These are phyloP conservation scores for Sugiyamaella sp. DNA, from an alignment of 1,139 yeast genomes.

Conservation along the genomic window DNA sequence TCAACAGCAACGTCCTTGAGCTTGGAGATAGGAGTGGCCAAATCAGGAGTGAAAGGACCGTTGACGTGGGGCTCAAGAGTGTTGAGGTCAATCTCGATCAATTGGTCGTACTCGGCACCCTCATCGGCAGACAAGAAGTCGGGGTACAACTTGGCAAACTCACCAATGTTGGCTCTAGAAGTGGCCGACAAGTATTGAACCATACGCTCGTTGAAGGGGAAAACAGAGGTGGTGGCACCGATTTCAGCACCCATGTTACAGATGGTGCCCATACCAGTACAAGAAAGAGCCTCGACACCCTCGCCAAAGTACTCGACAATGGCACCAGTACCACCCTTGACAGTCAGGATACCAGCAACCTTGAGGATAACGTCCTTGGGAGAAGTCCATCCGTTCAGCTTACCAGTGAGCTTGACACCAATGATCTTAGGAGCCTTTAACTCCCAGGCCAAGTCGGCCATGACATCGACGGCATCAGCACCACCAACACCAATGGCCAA, in stretches of 20 bases:
- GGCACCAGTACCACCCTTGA: slow-evolving; percentile 98
- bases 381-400: slow-evolving; percentile 96
- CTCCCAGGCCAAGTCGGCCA: slow-evolving; percentile 97
- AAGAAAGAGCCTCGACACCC: slow-evolving; percentile 93
- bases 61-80: slow-evolving; percentile 96
- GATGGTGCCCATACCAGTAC: slow-evolving; percentile 99
- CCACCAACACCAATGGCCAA: slow-evolving; percentile 99
- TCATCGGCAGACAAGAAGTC: slow-evolving; percentile 88
- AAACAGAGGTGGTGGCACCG: slow-evolving; percentile 98
- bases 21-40: slow-evolving; percentile 95
- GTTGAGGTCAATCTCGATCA: slow-evolving; percentile 91
- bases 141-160: slow-evolving; percentile 60
- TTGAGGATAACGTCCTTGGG: slow-evolving; percentile 97
- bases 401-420: slow-evolving; percentile 97
- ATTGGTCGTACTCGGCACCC: slow-evolving; percentile 95
- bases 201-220: slow-evolving; percentile 96
- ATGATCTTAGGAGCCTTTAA: slow-evolving; percentile 96
- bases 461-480: slow-evolving; percentile 99
- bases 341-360: slow-evolving; percentile 96
- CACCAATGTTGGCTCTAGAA: slow-evolving; percentile 79
- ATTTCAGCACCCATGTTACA: slow-evolving; percentile 99
- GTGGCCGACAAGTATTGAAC: slow-evolving; percentile 87
- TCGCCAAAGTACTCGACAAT: slow-evolving; percentile 97
- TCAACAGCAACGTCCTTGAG: slow-evolving; percentile 85
- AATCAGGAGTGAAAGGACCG: slow-evolving; percentile 99